Percentiles rank a stretch among this genome's conserved stretches.
These are phyloP conservation scores for Cercospora sp. DNA, from an alignment of 2,329 filamentous ascomycete genomes.

Conservation along the genomic window DNA sequence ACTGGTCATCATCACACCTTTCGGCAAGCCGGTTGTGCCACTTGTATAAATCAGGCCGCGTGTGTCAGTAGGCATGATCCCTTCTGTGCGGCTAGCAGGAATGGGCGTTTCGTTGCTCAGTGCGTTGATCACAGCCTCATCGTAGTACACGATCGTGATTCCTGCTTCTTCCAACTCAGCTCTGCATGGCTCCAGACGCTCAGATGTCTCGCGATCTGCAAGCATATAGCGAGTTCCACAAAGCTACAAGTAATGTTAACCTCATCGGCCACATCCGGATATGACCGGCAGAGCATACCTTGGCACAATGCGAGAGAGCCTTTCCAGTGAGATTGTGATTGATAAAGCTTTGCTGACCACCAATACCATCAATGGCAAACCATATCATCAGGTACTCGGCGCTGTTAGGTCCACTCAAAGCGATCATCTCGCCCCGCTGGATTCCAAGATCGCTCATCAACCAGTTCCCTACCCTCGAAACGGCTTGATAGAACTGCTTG, in stretches of 20 bases:
- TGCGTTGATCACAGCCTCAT: constrained; percentile 22
- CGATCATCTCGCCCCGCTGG: constrained; percentile 37
- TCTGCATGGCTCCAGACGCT: constrained; percentile 30
- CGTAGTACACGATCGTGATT: constrained; percentile 32
- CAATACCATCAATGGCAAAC: constrained; percentile 61
- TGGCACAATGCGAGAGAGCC: constrained; percentile 38
- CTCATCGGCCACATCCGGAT: not conserved
- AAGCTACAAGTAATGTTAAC: constrained; percentile 23
- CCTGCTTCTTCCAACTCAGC: constrained; percentile 24
- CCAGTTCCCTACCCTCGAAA: constrained; percentile 72
- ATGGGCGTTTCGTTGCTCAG: constrained; percentile 29
- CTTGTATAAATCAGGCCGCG: constrained; percentile 78
- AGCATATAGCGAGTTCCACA: constrained; percentile 30
- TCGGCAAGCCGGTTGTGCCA: constrained; percentile 62
- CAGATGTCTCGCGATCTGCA: constrained; percentile 30
- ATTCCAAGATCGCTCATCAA: constrained; percentile 58
- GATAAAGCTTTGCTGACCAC: constrained; percentile 36
- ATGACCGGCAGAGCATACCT: constrained; percentile 32
- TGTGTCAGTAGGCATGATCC: constrained; percentile 50
- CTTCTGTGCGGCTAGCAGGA: constrained; percentile 23
- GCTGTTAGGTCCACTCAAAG: constrained; percentile 39
- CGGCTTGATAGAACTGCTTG: constrained; percentile 66
- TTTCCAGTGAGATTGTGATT: constrained; percentile 40
- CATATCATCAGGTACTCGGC: constrained; percentile 38
- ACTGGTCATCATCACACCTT: constrained; percentile 33